Base-by-base conservation (phyloP, 768 basidiomycete species). In the Phaeotremella fagi region DNA sequence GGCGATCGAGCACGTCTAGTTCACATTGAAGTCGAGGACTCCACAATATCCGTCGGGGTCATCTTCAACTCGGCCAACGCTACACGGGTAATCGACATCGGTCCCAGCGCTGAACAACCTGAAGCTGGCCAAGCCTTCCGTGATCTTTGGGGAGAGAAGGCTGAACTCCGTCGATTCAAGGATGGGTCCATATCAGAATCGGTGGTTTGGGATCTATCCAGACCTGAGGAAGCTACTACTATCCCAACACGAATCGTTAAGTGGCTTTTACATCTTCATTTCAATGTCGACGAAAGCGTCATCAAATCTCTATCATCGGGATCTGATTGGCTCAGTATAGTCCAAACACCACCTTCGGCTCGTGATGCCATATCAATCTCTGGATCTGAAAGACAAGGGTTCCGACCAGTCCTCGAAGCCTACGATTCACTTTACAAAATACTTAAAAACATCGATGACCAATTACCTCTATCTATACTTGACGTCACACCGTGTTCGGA, bases 131-230 rank as follows among this genome's bases (percentile, higher is more conserved):
- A 80, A 41, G 78, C 77, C 2, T 99, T 95, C 79, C 82, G 85
- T 22, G 80, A 82, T 4, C 78, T 98, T 60, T 99, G 95, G 95
- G 94, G 92, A 0, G 77, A 82, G 33, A 94, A 90, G 72, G 85
- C 91, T 0, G 94, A 98, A 68, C 78, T 97, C 16, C 81, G 95
- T 4, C 82, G 92, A 33, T 99, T 99, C 79, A 92, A 97, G 73
- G 92, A 99, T 64, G 94, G 94, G 1, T 81, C 85, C 16, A 97
- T 98, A 57, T 68, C 81, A 4, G 90, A 97, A 73, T 89, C 87
- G 61, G 90, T 97, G n/a, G 91, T 98, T 2, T 99, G 95, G 95
- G 86, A 95, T 18, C 82, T 89, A 6, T 80, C 82, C 11, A 55
- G 70, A 55, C 85, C 82, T 2, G 90, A 94, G 47, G 88, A 90